Evolutionary conservation across 2,329 filamentous ascomycete genomes (phyloP).

Genomic region (Fusarium neocosmosporiellum): DNA sequence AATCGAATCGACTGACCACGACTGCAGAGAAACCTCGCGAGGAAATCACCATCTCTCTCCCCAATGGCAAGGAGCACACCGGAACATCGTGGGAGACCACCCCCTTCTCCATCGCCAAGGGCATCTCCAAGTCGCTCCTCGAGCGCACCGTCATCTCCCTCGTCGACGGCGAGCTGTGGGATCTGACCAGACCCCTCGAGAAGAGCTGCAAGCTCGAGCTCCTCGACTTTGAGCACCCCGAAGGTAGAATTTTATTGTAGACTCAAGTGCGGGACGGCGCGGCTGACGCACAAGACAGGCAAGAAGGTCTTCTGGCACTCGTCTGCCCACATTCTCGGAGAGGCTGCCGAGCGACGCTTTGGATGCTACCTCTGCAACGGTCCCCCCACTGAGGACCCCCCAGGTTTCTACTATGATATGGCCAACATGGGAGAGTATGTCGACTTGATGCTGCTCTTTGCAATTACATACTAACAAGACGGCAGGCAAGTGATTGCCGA

Average conservation of each 20-base stretch:
- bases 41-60: constrained; percentile 78
- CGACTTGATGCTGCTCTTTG: neutral
- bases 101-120: constrained; percentile 79
- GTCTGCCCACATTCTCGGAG: constrained; percentile 93
- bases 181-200: constrained; percentile 90
- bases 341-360: constrained; percentile 90
- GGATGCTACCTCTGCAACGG: constrained; percentile 94
- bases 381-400: constrained; percentile 81
- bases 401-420: constrained; percentile 98
- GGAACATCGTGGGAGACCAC: constrained; percentile 94
- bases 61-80: constrained; percentile 75
- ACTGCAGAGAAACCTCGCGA: constrained; percentile 74
- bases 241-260: constrained; percentile 41
- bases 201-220: constrained; percentile 86
- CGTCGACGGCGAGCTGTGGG: constrained; percentile 89
- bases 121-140: constrained; percentile 85
- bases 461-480: constrained; percentile 51
- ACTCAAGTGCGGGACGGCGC: neutral
- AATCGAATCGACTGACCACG: constrained; percentile 37
- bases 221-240: constrained; percentile 76
- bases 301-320: constrained; percentile 99
- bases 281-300: constrained; percentile 56
- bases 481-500: constrained; percentile 75
- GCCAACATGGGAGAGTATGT: constrained; percentile 61
- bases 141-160: constrained; percentile 89